Conservation (phyloP, 768 basidiomycete species). For the Pleurotus giganteus region DNA sequence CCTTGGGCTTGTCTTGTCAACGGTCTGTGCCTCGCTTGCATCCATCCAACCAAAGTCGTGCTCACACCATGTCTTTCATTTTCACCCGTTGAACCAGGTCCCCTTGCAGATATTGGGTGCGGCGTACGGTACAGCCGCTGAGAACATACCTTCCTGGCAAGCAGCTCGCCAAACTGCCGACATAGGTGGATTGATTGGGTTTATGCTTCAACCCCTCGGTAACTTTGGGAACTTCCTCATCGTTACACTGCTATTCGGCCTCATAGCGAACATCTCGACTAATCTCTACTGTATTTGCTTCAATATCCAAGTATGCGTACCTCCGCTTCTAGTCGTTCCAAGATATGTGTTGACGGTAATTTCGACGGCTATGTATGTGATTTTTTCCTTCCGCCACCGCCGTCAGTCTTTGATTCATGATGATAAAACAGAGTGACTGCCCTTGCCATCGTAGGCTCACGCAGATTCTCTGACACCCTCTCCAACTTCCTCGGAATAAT, state of each 20-base stretch:
- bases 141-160: background rate
- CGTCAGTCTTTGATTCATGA: background rate
- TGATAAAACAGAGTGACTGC: constrained; percentile 51
- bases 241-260: constrained; percentile 71
- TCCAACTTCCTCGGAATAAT: constrained; percentile 56
- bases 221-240: constrained; percentile 73
- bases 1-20: constrained; percentile 63
- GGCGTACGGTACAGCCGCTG: constrained; percentile 59
- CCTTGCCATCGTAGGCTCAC: constrained; percentile 68
- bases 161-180: constrained; percentile 48
- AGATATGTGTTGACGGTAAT: constrained; percentile 67
- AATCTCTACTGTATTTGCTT: constrained; percentile 8
- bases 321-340: constrained; percentile 48
- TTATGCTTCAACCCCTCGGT: constrained; percentile 65
- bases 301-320: constrained; percentile 5
- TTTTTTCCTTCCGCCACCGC: background rate
- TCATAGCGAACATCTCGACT: constrained; percentile 23
- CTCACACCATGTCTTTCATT: too few species aligned
- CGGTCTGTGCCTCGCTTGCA: too few species aligned
- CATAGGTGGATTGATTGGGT: constrained; percentile 68
- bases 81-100: too few species aligned
- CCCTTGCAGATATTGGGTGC: constrained; percentile 61
- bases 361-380: constrained; percentile 61
- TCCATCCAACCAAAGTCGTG: too few species aligned
- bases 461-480: constrained; percentile 60